Percentiles rank a stretch among this genome's conserved stretches.
phyloP scores from a whole-genome alignment of 768 basidiomycete genomes.

The Boletellus sp. region DNA sequence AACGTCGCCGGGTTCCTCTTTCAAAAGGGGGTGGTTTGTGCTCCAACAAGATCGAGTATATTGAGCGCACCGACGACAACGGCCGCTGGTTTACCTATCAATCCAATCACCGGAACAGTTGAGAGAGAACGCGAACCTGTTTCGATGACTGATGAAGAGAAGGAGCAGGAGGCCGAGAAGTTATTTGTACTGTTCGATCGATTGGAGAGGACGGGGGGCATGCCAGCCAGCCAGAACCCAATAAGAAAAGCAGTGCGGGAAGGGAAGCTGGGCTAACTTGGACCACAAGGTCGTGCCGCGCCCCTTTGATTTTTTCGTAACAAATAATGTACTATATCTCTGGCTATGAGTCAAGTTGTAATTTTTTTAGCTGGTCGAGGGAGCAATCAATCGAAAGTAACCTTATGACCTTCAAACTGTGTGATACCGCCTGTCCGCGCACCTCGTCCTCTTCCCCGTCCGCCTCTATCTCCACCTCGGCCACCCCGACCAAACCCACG shows the following conservation, averaged over 20 bases:
- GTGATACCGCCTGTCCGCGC: conserved; percentile 53
- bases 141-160: conserved; percentile 93
- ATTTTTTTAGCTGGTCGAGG: background rate
- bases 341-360: no score
- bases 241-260: conserved; percentile 63
- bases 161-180: conserved; percentile 88
- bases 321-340: no score
- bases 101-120: conserved; percentile 84
- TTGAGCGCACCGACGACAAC: conserved; percentile 34
- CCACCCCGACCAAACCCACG: conserved; percentile 44
- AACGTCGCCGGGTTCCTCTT: conserved; percentile 94
- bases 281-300: background rate
- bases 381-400: conserved; percentile 37
- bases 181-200: conserved; percentile 90
- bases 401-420: conserved; percentile 50
- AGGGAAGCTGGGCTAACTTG: conserved; percentile 10
- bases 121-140: conserved; percentile 36
- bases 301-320: background rate
- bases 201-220: conserved; percentile 70
- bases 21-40: conserved; percentile 77
- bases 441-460: conserved; percentile 37
- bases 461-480: conserved; percentile 36
- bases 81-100: conserved; percentile 48
- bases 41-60: conserved; percentile 40
- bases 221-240: conserved; percentile 65